A percentile compares a stretch with the other conserved stretches of the same genome.
Evolutionary conservation across 495 filamentous ascomycete genomes (phyloP).

Genomic region (Xylaria bambusicola): DNA sequence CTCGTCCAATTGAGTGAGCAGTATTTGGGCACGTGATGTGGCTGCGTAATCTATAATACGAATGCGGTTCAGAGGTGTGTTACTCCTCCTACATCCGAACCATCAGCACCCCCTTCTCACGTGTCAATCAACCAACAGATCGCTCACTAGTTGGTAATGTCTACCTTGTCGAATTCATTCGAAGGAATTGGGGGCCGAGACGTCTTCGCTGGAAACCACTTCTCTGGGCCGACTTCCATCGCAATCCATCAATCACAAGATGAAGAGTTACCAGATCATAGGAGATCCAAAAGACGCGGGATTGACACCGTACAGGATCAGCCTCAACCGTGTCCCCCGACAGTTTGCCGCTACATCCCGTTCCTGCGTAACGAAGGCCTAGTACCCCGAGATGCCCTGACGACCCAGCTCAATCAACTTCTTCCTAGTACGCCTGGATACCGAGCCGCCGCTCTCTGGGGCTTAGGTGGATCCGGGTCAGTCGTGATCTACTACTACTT

Average conservation of each 20-base stretch:
- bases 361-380: conserved; percentile 23
- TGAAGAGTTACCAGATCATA: neutral
- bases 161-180: neutral
- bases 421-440: conserved; percentile 17
- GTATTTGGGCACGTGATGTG: too few species aligned
- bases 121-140: too few species aligned
- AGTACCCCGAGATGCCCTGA: conserved; percentile 10
- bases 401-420: conserved; percentile 12
- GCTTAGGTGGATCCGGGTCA: conserved; percentile 25
- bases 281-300: neutral
- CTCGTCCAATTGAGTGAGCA: too few species aligned
- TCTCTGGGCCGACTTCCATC: neutral
- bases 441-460: conserved; percentile 23
- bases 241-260: neutral
- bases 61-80: too few species aligned
- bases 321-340: neutral
- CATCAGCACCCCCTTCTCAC: too few species aligned
- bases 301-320: neutral
- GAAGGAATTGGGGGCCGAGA: neutral
- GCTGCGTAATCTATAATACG: too few species aligned
- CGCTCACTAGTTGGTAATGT: too few species aligned
- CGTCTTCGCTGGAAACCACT: neutral
- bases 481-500: neutral
- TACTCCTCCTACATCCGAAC: too few species aligned
- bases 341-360: conserved; percentile 12